Evolutionary conservation across 441 rosid genomes (phyloP).

Genomic region (Metrosideros polymorpha): DNA sequence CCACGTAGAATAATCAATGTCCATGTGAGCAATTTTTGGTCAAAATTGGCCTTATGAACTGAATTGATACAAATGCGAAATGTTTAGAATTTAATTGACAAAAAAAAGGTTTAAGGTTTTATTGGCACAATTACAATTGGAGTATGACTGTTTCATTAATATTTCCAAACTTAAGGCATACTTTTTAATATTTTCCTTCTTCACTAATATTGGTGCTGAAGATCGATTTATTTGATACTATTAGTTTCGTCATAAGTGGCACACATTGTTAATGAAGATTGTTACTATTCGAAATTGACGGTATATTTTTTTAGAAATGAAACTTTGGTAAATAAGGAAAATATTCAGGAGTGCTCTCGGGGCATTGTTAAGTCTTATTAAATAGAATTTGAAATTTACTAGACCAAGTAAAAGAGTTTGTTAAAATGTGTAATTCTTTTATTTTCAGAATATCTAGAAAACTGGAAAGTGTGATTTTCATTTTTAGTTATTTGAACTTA

Average conservation of each 20-base stretch:
- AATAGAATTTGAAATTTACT: not conserved
- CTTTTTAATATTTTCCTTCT: not conserved
- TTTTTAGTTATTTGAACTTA: no score
- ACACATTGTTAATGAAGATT: rapidly evolving
- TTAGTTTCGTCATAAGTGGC: rapidly evolving
- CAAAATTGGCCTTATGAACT: no score
- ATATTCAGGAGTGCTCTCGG: not conserved
- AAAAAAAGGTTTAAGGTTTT: no score
- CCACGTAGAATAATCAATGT: no score
- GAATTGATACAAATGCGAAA: no score
- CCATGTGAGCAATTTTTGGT: no score
- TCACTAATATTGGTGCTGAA: rapidly evolving
- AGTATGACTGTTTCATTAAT: no score
- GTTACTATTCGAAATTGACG: rapidly evolving
- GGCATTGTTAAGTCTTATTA: not conserved
- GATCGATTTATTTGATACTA: rapidly evolving
- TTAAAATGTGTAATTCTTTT: not conserved
- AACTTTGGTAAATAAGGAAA: not conserved
- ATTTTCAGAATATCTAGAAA: not conserved
- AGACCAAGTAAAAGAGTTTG: no score
- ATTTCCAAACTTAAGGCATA: not conserved
- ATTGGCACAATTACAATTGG: no score
- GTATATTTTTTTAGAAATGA: not conserved
- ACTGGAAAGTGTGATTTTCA: not conserved
- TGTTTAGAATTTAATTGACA: no score